Evolutionary conservation across 1,139 yeast genomes (phyloP), one percentile per base, ranked within the genome.

Genomic region (Eremothecium gossypii): DNA sequence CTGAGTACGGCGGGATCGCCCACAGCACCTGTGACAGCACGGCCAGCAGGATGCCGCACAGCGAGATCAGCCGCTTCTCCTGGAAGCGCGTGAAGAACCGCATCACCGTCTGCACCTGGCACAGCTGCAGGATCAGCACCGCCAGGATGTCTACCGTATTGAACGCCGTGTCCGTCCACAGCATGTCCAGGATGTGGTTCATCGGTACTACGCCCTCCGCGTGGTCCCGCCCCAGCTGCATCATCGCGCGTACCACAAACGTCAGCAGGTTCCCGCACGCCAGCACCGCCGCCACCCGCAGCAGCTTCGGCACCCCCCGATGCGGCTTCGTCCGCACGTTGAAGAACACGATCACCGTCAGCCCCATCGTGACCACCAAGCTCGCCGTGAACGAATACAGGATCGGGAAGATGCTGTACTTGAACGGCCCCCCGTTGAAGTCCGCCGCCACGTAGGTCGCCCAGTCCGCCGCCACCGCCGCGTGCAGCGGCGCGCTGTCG

Each of bases 81-180:
- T 73, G 71, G 42, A 74, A 82, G 33, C 95, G 69, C 42, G 76
- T 76, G 53, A 83, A 84, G 26, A 83, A 64, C 42, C 91, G 66
- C 76, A 81, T 80, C 6, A 83, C 70, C 23, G 83, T 79, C 54
- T 83, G 89, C 0, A 83, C 87, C 57, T 83, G 91, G 44, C 85
- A 78, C 30, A 83, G 65, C 57, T 80, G 83, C 14, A 83, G 65
- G 5, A 83, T 55, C 7, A 81, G 61, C 17, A 78, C 78, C 27
- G 78, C 74, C 1, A 85, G 56, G 33, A 83, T 67, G 51, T 80
- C 86, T n/a, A 83, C 65, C 7, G 77, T 68, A 43, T 76, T 73
- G 49, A 83, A 71, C 14, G 74, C 70, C 6, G 66, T 50, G 32
- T 74, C 72, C 2, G 55, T 54, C 48, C 76, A 69, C n/a, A 83